Conservation (phyloP, 768 basidiomycete species). For the Xerocomus spinulosus region DNA sequence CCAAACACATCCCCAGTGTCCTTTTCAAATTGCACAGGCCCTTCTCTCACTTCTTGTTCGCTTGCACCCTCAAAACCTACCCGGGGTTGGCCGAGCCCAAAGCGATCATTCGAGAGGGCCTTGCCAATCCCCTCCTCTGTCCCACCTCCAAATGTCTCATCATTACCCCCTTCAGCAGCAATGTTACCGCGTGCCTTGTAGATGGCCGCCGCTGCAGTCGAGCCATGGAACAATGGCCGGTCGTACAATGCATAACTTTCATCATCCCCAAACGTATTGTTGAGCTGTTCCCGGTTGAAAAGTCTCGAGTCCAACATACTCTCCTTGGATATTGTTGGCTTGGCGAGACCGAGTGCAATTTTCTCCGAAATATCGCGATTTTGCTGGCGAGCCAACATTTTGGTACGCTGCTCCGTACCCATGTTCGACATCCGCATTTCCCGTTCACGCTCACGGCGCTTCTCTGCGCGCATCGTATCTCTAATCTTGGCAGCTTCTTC, state of each 20-base stretch:
- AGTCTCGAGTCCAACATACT: constrained; percentile 95
- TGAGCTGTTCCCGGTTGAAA: constrained; percentile 93
- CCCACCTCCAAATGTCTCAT: constrained; percentile 90
- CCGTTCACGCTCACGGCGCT: constrained; percentile 89
- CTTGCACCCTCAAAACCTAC: constrained; percentile 90
- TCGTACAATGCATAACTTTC: constrained; percentile 96
- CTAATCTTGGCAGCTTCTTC: constrained; percentile 83
- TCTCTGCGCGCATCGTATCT: constrained; percentile 87
- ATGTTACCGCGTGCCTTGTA: constrained; percentile 94
- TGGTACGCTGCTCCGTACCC: constrained; percentile 95
- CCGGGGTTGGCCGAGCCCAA: constrained; percentile 77
- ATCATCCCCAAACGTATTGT: constrained; percentile 79
- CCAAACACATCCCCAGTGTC: constrained; percentile 97
- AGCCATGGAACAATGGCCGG: constrained; percentile 92
- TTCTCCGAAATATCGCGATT: constrained; percentile 99
- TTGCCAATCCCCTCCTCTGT: constrained; percentile 92
- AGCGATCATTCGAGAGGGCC: constrained; percentile 91
- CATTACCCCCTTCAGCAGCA: constrained; percentile 61
- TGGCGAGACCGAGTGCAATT: constrained; percentile 94
- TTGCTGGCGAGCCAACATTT: constrained; percentile 91
- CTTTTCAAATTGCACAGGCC: constrained; percentile 98
- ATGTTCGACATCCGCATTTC: constrained; percentile 99
- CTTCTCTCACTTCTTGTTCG: constrained; percentile 80
- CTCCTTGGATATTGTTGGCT: constrained; percentile 94
- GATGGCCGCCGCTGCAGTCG: constrained; percentile 97